A percentile compares a stretch with the other conserved stretches of the same genome.
Conservation (phyloP, 768 basidiomycete species). For the Amanita fuliginea region DNA sequence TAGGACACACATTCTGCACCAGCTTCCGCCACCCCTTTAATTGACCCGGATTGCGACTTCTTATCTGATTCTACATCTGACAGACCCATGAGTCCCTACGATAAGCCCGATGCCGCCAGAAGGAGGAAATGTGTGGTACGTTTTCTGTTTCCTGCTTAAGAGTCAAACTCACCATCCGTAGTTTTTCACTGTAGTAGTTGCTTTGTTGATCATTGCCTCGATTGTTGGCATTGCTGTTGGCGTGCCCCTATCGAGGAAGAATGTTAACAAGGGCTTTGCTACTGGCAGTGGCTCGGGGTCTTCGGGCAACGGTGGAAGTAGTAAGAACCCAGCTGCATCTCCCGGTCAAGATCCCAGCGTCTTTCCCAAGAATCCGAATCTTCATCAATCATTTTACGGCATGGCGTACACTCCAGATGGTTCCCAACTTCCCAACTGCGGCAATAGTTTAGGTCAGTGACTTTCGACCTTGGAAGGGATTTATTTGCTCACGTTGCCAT, state of each 20-base stretch:
- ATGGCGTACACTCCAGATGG: slow-evolving; percentile 79
- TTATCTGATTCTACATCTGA: not conserved
- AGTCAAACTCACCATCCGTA: not conserved
- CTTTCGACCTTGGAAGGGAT: not conserved
- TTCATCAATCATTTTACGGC: slow-evolving; percentile 75
- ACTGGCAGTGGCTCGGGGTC: slow-evolving; percentile 7
- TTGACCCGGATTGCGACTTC: not conserved
- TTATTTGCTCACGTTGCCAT: not conserved
- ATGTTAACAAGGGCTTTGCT: slow-evolving; percentile 15
- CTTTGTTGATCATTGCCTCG: slow-evolving; percentile 18
- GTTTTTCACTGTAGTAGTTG: not conserved
- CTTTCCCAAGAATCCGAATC: slow-evolving; percentile 56
- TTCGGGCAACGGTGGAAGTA: not conserved
- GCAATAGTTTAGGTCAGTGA: slow-evolving; percentile 33
- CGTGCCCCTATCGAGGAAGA: slow-evolving; percentile 39
- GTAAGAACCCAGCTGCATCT: slow-evolving; percentile 10
- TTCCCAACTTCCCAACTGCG: slow-evolving; percentile 63
- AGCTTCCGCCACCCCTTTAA: not conserved
- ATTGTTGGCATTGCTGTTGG: slow-evolving; percentile 41
- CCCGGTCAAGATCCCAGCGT: slow-evolving; percentile 61
- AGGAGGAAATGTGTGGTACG: slow-evolving; percentile 16
- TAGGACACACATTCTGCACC: not conserved
- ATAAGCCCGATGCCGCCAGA: slow-evolving; percentile 5
- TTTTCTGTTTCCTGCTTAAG: not conserved
- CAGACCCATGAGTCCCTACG: slow-evolving; percentile 1